Evolutionary conservation across 345 rosid genomes (phyloP).

Genomic region (Brassica juncea): DNA sequence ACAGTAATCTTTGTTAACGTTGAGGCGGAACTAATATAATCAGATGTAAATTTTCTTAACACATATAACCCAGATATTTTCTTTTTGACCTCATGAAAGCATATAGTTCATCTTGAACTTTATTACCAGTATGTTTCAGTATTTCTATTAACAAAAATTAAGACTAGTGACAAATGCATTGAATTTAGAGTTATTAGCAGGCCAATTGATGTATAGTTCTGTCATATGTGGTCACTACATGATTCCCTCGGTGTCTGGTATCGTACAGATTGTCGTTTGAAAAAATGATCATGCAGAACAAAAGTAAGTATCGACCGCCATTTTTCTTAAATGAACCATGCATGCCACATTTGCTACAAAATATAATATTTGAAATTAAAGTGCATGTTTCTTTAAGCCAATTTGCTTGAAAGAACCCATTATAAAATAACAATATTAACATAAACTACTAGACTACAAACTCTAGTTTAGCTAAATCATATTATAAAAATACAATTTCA

Average conservation of each 20-base stretch:
- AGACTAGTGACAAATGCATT: not conserved
- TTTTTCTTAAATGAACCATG: not conserved
- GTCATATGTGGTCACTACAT: conserved; percentile 1
- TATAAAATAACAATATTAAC: not conserved
- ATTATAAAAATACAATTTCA: not conserved
- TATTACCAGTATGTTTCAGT: not conserved
- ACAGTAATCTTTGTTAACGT: not conserved
- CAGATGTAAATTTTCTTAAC: no score
- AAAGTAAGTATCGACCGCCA: not conserved
- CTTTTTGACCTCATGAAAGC: not conserved
- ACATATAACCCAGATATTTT: no score
- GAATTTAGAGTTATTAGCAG: not conserved
- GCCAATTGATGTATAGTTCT: not conserved
- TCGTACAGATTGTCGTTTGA: not conserved
- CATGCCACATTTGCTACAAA: not conserved
- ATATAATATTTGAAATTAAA: not conserved
- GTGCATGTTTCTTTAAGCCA: not conserved
- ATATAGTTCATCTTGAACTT: not conserved
- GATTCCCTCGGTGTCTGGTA: conserved; percentile 5
- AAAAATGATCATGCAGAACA: not conserved
- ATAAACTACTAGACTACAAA: not conserved
- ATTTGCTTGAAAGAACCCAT: not conserved
- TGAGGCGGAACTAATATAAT: not conserved
- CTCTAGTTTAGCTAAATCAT: not conserved
- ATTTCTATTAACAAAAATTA: not conserved